These are phyloP conservation scores for Fusarium xyrophilum DNA, from an alignment of 2,329 filamentous ascomycete species.

Conservation along the genomic window DNA sequence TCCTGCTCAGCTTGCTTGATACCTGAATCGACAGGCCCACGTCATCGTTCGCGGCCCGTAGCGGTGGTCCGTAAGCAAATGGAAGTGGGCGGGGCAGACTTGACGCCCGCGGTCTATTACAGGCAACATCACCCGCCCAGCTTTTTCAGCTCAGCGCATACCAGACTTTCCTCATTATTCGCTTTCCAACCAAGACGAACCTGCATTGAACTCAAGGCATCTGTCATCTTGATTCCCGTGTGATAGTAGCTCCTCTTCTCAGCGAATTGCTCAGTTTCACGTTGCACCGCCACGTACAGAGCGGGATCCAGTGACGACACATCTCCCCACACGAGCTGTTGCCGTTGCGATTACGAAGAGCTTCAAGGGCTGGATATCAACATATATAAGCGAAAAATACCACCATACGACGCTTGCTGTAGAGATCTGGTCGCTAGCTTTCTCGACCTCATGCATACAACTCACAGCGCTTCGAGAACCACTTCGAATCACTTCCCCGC, in stretches of 20 bases:
- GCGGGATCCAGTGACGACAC: constrained; percentile 41
- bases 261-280: constrained; percentile 11
- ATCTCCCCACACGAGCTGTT: constrained; percentile 27
- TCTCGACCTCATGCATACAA: constrained; percentile 13
- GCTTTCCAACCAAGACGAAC: background rate
- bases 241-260: background rate
- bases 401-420: background rate
- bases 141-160: constrained; percentile 27
- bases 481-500: constrained; percentile 26
- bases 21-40: constrained; percentile 26
- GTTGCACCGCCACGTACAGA: constrained; percentile 32
- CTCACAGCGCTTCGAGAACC: constrained; percentile 6
- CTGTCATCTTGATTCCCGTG: background rate
- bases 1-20: background rate
- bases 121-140: constrained; percentile 1
- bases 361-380: background rate
- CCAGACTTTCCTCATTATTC: constrained; percentile 6
- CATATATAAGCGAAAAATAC: background rate
- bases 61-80: constrained; percentile 24
- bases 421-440: background rate
- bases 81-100: constrained; percentile 26
- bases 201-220: background rate
- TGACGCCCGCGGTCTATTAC: background rate
- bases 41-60: constrained; percentile 40
- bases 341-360: constrained; percentile 12